A percentile compares a stretch with the other conserved stretches of the same genome.
Conservation (phyloP, 2,329 filamentous ascomycete species). For the Bretziella fagacearum region DNA sequence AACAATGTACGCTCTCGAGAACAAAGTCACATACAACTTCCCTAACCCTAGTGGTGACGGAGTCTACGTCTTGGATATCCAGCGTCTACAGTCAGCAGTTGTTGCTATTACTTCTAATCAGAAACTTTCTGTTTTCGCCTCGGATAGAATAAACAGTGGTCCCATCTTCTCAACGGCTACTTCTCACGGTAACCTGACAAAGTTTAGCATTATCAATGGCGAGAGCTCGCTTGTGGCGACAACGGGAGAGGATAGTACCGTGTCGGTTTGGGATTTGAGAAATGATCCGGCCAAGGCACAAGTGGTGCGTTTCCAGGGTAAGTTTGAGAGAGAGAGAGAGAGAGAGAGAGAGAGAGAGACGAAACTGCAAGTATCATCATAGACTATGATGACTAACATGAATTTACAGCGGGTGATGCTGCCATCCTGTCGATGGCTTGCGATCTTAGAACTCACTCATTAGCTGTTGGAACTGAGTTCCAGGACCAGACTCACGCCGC, state of each 20-base stretch:
- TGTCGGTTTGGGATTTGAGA: slow-evolving; percentile 50
- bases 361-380: background rate
- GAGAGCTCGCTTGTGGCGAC: slow-evolving; percentile 43
- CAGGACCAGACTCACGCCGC: slow-evolving; percentile 44
- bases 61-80: slow-evolving; percentile 12
- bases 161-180: slow-evolving; percentile 25
- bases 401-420: slow-evolving; percentile 17
- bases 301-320: slow-evolving; percentile 30
- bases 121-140: slow-evolving; percentile 10
- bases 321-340: too few relatives aligned
- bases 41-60: slow-evolving; percentile 13
- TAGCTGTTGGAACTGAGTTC: slow-evolving; percentile 60
- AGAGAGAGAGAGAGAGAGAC: too few relatives aligned
- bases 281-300: slow-evolving; percentile 24
- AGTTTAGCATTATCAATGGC: slow-evolving; percentile 38
- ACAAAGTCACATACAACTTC: slow-evolving; percentile 12
- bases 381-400: background rate
- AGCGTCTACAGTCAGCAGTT: slow-evolving; percentile 6
- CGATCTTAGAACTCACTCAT: slow-evolving; percentile 34
- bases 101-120: slow-evolving; percentile 11
- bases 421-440: slow-evolving; percentile 51
- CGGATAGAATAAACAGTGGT: slow-evolving; percentile 28
- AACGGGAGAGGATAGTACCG: slow-evolving; percentile 52
- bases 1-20: slow-evolving; percentile 13
- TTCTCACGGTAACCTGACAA: slow-evolving; percentile 46